These are phyloP conservation scores for Eragrostis nindensis DNA, from an alignment of 176 grass and related monocot genomes.

Conservation along the genomic window DNA sequence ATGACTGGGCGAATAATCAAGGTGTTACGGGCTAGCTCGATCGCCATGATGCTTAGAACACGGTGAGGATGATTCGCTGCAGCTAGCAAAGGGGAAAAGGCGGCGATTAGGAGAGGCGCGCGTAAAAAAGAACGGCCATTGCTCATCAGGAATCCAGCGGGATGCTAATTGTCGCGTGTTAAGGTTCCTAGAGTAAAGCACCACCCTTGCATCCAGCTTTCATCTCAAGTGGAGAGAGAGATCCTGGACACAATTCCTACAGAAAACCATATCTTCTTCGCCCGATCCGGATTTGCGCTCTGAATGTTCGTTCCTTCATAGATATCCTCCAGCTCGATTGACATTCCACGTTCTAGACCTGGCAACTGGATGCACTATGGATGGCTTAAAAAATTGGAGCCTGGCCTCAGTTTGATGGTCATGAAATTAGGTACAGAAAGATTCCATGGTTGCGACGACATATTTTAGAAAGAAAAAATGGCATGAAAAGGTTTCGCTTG, in stretches of 20 bases:
- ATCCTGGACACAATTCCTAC: not conserved
- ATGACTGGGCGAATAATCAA: not conserved
- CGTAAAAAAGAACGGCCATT: slow-evolving; percentile 58
- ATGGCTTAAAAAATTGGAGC: not conserved
- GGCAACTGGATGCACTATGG: slow-evolving; percentile 14
- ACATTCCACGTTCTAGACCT: not conserved
- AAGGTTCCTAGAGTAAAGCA: slow-evolving; percentile 48
- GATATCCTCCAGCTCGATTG: slow-evolving; percentile 31
- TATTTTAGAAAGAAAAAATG: not conserved
- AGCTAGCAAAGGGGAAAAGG: not conserved
- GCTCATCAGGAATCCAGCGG: slow-evolving; percentile 53
- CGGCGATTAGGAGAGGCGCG: slow-evolving; percentile 41
- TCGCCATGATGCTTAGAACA: not conserved
- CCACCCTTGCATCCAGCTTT: slow-evolving; percentile 37
- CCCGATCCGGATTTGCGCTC: slow-evolving; percentile 45
- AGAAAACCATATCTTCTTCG: slow-evolving; percentile 38
- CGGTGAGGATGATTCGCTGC: slow-evolving; percentile 37
- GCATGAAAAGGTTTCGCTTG: not conserved
- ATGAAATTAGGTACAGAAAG: slow-evolving; percentile 32
- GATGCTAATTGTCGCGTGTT: slow-evolving; percentile 59
- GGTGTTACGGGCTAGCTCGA: slow-evolving; percentile 14
- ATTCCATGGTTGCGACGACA: not conserved
- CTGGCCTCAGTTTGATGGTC: not conserved
- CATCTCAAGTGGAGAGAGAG: slow-evolving; percentile 18
- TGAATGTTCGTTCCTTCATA: slow-evolving; percentile 46